Percentiles rank a stretch among this genome's conserved stretches.
Evolutionary conservation across 768 basidiomycete genomes (phyloP).

Genomic region (Dacryopinax spathularia): DNA sequence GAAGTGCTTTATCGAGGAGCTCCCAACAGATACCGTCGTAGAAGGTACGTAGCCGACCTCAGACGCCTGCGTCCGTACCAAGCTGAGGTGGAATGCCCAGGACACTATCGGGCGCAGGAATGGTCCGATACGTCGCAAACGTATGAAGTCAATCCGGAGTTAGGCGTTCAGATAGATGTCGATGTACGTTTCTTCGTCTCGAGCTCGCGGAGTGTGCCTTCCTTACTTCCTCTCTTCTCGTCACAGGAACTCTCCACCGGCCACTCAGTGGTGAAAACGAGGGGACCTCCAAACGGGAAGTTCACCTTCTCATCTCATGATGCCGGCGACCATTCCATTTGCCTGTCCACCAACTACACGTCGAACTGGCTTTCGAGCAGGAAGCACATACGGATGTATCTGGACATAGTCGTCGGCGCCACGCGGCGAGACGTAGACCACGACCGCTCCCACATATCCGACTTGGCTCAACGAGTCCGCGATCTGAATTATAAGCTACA

Average conservation of each 20-base stretch:
- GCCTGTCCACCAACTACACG: conserved; percentile 83
- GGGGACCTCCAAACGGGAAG: conserved; percentile 76
- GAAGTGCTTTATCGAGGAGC: conserved; percentile 90
- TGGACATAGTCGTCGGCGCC: conserved; percentile 84
- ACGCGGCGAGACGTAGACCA: conserved; percentile 77
- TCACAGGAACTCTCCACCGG: conserved; percentile 81
- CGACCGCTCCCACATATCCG: conserved; percentile 72
- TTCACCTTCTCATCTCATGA: conserved; percentile 98
- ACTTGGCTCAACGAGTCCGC: conserved; percentile 66
- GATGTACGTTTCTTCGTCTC: conserved; percentile 40
- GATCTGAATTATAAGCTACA: conserved; percentile 89
- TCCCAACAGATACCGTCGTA: conserved; percentile 88
- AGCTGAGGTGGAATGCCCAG: conserved; percentile 28
- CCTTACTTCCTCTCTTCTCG: neutral
- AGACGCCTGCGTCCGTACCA: neutral
- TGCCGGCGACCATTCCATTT: conserved; percentile 93
- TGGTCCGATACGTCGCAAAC: conserved; percentile 61
- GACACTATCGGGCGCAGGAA: conserved; percentile 83
- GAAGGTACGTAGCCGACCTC: conserved; percentile 46
- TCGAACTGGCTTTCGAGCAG: conserved; percentile 67
- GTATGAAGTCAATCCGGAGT: conserved; percentile 56
- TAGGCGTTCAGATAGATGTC: conserved; percentile 85
- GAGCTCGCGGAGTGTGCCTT: neutral
- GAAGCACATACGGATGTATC: conserved; percentile 77
- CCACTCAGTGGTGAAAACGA: conserved; percentile 71